Conservation (phyloP, 768 basidiomycete species). For the Pleurotus pulmonarius region DNA sequence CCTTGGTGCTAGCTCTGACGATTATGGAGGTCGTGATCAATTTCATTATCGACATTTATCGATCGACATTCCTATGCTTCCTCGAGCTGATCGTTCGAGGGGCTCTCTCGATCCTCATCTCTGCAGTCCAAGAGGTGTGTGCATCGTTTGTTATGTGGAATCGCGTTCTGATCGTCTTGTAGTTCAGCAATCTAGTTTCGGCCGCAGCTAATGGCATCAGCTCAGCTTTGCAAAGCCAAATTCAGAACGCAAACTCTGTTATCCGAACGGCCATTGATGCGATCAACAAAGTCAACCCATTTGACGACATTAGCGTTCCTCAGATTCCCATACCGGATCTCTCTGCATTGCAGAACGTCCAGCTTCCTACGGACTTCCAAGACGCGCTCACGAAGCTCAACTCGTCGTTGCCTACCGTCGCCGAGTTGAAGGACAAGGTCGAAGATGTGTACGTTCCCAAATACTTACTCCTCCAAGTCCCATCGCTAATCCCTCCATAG, state of each 20-base stretch:
- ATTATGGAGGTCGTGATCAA: slow-evolving; percentile 86
- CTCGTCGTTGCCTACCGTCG: slow-evolving; percentile 71
- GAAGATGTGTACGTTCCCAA: slow-evolving; percentile 56
- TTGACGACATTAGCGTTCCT: slow-evolving; percentile 64
- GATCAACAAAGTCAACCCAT: slow-evolving; percentile 76
- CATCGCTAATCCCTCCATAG: slow-evolving; percentile 26
- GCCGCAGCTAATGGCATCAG: slow-evolving; percentile 55
- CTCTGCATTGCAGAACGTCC: slow-evolving; percentile 68
- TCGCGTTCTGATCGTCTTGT: slow-evolving; percentile 12
- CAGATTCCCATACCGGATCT: slow-evolving; percentile 76
- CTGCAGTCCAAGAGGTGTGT: slow-evolving; percentile 78
- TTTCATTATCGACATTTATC: slow-evolving; percentile 89
- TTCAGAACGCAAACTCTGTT: slow-evolving; percentile 62
- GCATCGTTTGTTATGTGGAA: background rate
- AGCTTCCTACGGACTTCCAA: slow-evolving; percentile 75
- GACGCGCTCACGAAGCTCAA: slow-evolving; percentile 75
- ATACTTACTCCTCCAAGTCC: slow-evolving; percentile 4
- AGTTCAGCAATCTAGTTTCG: slow-evolving; percentile 74
- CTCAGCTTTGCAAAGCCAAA: slow-evolving; percentile 70
- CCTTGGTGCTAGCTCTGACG: slow-evolving; percentile 72
- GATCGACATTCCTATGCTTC: slow-evolving; percentile 92
- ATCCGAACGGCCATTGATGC: slow-evolving; percentile 61
- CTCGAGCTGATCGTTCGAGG: slow-evolving; percentile 86
- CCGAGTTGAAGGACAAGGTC: slow-evolving; percentile 66
- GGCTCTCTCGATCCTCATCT: slow-evolving; percentile 73